These are phyloP conservation scores for Solanum hybrid DNA, from an alignment of 305 asterid genomes.

Conservation along the genomic window DNA sequence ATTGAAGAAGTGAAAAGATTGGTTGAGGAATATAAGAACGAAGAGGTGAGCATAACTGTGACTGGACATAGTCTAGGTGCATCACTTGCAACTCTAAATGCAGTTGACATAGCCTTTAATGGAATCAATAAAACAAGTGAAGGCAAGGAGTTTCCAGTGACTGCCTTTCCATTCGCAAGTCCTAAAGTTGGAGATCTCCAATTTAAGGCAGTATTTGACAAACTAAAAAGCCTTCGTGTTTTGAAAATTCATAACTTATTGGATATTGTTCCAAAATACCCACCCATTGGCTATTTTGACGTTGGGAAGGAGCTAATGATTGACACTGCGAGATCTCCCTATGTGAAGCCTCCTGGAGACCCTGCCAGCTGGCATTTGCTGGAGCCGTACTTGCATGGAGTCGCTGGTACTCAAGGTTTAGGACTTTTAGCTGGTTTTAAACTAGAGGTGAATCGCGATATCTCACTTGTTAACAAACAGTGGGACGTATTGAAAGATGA, in stretches of 20 bases:
- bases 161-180: conserved; percentile 48
- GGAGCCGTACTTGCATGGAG: conserved; percentile 55
- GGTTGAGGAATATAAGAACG: conserved; percentile 51
- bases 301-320: conserved; percentile 42
- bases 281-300: conserved; percentile 26
- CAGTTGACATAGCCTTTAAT: conserved; percentile 34
- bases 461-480: conserved; percentile 42
- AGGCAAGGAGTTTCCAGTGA: conserved; percentile 35
- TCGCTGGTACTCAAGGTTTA: conserved; percentile 57
- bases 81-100: conserved; percentile 53
- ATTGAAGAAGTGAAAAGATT: conserved; percentile 46
- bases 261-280: conserved; percentile 50
- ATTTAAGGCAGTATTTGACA: conserved; percentile 11
- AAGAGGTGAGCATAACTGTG: conserved; percentile 60
- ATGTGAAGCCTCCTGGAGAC: conserved; percentile 39
- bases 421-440: conserved; percentile 31
- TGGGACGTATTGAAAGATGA: conserved; percentile 33
- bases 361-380: conserved; percentile 32
- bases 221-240: conserved; percentile 21
- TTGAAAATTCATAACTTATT: conserved; percentile 34
- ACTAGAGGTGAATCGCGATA: conserved; percentile 33
- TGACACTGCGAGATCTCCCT: conserved; percentile 35
- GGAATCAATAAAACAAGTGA: conserved; percentile 25
- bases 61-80: conserved; percentile 89
- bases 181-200: conserved; percentile 49